A percentile compares a stretch with the other conserved stretches of the same genome.
phyloP scores from a whole-genome alignment of 2,329 filamentous ascomycete species.

The Nemania sp. region DNA sequence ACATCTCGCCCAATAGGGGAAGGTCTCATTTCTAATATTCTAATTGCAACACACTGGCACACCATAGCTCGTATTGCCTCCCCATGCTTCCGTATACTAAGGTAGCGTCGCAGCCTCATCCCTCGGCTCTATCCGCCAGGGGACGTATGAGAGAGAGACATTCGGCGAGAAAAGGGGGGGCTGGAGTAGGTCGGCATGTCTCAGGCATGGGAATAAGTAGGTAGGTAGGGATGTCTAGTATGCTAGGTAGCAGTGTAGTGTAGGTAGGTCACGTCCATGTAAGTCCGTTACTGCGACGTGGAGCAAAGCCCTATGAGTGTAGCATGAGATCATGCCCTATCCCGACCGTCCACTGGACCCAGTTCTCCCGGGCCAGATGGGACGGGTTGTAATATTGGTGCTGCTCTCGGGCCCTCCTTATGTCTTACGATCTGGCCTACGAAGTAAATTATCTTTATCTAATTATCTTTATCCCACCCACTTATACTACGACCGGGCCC shows the following conservation, averaged over 20 bases:
- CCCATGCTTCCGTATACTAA: too few species aligned
- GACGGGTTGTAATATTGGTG: neutral
- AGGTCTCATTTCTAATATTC: neutral
- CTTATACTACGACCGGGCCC: too few species aligned
- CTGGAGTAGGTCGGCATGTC: too few species aligned
- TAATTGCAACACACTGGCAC: neutral
- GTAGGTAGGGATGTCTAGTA: too few species aligned
- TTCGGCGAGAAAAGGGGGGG: neutral
- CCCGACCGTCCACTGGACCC: neutral
- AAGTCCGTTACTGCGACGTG: neutral
- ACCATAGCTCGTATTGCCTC: too few species aligned
- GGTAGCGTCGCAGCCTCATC: neutral
- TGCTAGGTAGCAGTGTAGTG: too few species aligned
- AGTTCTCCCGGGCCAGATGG: neutral
- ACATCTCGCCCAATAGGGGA: neutral
- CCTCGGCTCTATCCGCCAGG: neutral
- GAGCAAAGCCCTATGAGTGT: neutral
- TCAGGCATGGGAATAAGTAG: too few species aligned
- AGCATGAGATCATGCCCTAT: slow-evolving; percentile 5
- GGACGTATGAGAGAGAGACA: neutral
- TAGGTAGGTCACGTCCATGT: too few species aligned
- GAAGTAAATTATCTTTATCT: too few species aligned
- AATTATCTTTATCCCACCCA: too few species aligned
- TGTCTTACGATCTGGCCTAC: neutral
- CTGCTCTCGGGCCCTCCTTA: neutral